Evolutionary conservation across 768 basidiomycete species (phyloP), one percentile per base, ranked within the genome.

Genomic region (Strobilomyces echinocephalus): DNA sequence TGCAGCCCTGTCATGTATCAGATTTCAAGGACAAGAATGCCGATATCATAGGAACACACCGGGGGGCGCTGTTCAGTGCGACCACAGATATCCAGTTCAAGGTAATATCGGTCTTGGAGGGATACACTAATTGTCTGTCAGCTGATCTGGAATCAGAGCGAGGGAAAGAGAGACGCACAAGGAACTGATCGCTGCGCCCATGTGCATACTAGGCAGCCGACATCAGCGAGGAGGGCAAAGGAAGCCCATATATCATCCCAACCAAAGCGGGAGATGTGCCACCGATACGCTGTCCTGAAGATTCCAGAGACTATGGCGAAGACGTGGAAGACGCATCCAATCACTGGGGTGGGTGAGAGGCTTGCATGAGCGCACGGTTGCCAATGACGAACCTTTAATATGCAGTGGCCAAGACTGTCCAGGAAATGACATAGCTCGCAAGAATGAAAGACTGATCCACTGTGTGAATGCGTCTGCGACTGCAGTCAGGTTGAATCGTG

Each of bases 161-260:
- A 15, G n/a, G 4, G n/a, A 20, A 38, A 10, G 30, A 6, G 16
- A 18, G 33, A 45, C n/a, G n/a, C n/a, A n/a, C 62, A 21, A 0
- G 58, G 39, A n/a, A 35, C 5, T n/a, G 62, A 46, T 8, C 18
- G 49, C 16, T 53, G 46, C 14, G 54, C 7, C 49, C 53, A 60
- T 5, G 35, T 7, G 26, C 51, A 57, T n/a, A 40, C 3, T 26
- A 63, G 48, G 46, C 36, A 42, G 14, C 38, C 33, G 4, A 53
- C 5, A n/a, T 63, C 62, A 20, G 52, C 36, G 8, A 60, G 20
- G 50, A 64, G 48, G 14, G 63, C 57, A 8, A 60, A 26, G 3
- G 47, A 10, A 38, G 59, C 62, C 59, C 56, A 63, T 6, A 21
- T 14, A 35, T 64, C 56, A 4, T 63, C 59, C 52, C 59, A 59